Evolutionary conservation across 805 yeast species (phyloP).

Genomic region (Myxozyma neotropica): DNA sequence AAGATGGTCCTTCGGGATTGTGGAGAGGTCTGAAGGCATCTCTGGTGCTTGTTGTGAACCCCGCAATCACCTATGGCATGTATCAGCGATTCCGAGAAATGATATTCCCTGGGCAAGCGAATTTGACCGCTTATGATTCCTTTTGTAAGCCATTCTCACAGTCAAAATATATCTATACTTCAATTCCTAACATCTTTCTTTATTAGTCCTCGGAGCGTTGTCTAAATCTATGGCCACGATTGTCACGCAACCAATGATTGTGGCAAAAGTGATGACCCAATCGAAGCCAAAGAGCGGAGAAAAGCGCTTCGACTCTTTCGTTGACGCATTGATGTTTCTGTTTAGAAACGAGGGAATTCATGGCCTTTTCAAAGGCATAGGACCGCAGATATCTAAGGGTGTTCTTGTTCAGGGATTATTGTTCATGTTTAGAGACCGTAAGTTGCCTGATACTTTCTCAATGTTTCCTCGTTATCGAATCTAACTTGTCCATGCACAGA

Average conservation of each 20-base stretch:
- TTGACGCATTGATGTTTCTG: conserved; percentile 62
- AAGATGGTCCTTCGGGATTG: conserved; percentile 69
- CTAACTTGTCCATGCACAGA: conserved; percentile 34
- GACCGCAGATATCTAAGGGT: conserved; percentile 80
- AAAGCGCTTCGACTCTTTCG: conserved; percentile 52
- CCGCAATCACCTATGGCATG: conserved; percentile 83
- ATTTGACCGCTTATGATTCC: conserved; percentile 27
- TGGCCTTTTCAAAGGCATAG: conserved; percentile 77
- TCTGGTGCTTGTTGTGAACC: conserved; percentile 74
- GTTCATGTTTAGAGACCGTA: conserved; percentile 74
- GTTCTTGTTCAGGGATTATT: conserved; percentile 81
- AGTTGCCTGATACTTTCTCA: not conserved
- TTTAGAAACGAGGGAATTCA: conserved; percentile 62
- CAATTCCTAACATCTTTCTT: conserved; percentile 56
- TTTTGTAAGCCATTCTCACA: conserved; percentile 20
- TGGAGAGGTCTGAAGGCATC: conserved; percentile 87
- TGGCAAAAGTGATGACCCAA: conserved; percentile 81
- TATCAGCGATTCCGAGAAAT: conserved; percentile 63
- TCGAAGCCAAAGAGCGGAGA: conserved; percentile 47
- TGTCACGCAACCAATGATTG: conserved; percentile 81
- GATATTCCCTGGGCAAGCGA: conserved; percentile 15
- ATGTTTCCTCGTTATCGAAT: conserved; percentile 39
- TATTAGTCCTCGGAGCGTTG: conserved; percentile 77
- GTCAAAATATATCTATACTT: conserved; percentile 30
- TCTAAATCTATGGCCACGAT: conserved; percentile 80